Evolutionary conservation across 2,329 filamentous ascomycete species (phyloP).

Genomic region (Neofusicoccum umdonicola): DNA sequence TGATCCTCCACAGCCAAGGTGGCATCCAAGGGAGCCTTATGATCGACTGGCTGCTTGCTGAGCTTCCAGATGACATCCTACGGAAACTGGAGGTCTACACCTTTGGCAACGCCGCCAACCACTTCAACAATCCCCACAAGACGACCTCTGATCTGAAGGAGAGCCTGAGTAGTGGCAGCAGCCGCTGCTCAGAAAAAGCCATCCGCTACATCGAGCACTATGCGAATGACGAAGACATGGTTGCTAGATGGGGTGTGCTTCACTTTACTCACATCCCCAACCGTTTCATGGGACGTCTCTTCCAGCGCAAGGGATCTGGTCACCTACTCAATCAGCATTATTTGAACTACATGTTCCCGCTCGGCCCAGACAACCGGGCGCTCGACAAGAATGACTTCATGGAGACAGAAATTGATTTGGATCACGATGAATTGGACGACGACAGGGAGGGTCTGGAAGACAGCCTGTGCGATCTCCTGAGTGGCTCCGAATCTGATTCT

Average conservation of each 20-base stretch:
- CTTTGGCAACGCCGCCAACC: conserved; percentile 75
- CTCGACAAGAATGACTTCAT: conserved; percentile 58
- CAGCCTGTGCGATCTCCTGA: conserved; percentile 2
- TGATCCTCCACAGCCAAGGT: conserved; percentile 76
- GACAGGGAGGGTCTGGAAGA: conserved; percentile 15
- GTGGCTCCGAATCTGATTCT: conserved; percentile 1
- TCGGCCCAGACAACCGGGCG: conserved; percentile 50
- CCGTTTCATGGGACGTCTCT: conserved; percentile 50
- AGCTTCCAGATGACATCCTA: conserved; percentile 38
- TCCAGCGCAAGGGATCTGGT: conserved; percentile 39
- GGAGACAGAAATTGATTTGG: conserved; percentile 46
- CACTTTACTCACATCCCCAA: conserved; percentile 59
- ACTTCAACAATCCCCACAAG: conserved; percentile 72
- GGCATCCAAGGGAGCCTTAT: conserved; percentile 71
- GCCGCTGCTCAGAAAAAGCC: conserved; percentile 33
- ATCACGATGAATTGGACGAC: neutral
- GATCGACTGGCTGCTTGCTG: conserved; percentile 73
- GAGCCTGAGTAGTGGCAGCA: conserved; percentile 27
- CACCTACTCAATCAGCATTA: conserved; percentile 57
- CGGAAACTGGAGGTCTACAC: conserved; percentile 62
- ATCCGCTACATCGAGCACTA: conserved; percentile 79
- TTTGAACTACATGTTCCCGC: conserved; percentile 60
- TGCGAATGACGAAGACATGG: conserved; percentile 70
- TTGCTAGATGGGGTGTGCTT: conserved; percentile 71
- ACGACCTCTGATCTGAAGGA: neutral